These are phyloP conservation scores for Pseudotulostoma volvatum DNA, from an alignment of 495 filamentous ascomycete genomes.

Conservation along the genomic window DNA sequence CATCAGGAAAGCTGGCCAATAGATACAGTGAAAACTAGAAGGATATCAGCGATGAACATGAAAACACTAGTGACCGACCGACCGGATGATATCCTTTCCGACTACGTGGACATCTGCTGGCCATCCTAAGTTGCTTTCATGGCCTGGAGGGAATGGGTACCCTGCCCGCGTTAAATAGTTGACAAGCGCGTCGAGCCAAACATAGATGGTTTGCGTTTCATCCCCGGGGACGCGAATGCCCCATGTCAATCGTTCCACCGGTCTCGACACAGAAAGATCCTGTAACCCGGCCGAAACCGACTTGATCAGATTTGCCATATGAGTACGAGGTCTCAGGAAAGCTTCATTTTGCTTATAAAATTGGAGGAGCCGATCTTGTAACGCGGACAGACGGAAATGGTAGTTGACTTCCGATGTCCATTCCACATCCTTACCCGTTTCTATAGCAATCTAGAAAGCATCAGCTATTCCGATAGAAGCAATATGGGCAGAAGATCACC, in stretches of 20 bases:
- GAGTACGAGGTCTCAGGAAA: constrained; percentile 50
- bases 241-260: constrained; percentile 62
- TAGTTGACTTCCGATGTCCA: constrained; percentile 93
- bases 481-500: neutral
- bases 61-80: constrained; percentile 5
- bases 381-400: constrained; percentile 77
- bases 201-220: constrained; percentile 79
- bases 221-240: constrained; percentile 83
- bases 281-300: constrained; percentile 52
- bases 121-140: constrained; percentile 52
- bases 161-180: constrained; percentile 83
- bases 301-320: constrained; percentile 52
- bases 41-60: neutral
- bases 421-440: constrained; percentile 84
- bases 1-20: constrained; percentile 94
- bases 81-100: constrained; percentile 86
- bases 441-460: constrained; percentile 41
- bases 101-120: constrained; percentile 84
- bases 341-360: constrained; percentile 58
- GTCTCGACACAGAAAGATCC: constrained; percentile 82
- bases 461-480: constrained; percentile 6
- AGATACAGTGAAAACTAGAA: constrained; percentile 73
- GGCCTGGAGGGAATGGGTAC: constrained; percentile 61
- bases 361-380: constrained; percentile 55
- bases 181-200: constrained; percentile 90